A percentile compares a stretch with the other conserved stretches of the same genome.
Evolutionary conservation across 2,329 filamentous ascomycete genomes (phyloP).

Genomic region (Sphaerostilbella broomeana): DNA sequence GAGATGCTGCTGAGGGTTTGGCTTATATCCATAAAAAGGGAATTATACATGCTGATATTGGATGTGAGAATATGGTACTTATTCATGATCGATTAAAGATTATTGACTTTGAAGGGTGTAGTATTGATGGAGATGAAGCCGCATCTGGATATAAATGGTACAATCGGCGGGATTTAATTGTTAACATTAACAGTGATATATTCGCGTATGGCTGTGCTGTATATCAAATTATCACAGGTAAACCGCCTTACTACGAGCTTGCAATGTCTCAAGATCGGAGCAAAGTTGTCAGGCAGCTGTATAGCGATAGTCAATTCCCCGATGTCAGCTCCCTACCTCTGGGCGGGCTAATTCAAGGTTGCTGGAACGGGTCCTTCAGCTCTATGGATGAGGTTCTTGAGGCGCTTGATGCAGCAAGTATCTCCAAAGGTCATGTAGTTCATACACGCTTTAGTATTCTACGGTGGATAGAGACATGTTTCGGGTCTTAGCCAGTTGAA

Average conservation of each 20-base stretch:
- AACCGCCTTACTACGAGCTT: neutral
- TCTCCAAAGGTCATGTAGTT: no score
- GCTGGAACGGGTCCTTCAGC: neutral
- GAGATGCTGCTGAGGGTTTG: no score
- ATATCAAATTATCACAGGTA: neutral
- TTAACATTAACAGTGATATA: neutral
- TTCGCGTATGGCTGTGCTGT: neutral
- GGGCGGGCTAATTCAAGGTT: neutral
- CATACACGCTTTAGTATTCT: no score
- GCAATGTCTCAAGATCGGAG: neutral
- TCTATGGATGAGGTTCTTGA: neutral
- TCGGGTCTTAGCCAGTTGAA: no score
- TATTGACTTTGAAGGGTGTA: no score
- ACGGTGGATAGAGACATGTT: no score
- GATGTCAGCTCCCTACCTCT: neutral
- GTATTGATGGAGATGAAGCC: no score
- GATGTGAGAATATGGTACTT: no score
- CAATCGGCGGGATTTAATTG: neutral
- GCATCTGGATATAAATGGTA: neutral
- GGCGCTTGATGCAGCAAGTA: neutral
- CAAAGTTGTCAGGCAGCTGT: neutral
- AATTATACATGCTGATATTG: no score
- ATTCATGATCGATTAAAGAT: no score
- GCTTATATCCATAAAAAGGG: no score
- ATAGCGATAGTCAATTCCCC: neutral